Conservation (phyloP, 495 filamentous ascomycete species). For the Cercophora sp. region DNA sequence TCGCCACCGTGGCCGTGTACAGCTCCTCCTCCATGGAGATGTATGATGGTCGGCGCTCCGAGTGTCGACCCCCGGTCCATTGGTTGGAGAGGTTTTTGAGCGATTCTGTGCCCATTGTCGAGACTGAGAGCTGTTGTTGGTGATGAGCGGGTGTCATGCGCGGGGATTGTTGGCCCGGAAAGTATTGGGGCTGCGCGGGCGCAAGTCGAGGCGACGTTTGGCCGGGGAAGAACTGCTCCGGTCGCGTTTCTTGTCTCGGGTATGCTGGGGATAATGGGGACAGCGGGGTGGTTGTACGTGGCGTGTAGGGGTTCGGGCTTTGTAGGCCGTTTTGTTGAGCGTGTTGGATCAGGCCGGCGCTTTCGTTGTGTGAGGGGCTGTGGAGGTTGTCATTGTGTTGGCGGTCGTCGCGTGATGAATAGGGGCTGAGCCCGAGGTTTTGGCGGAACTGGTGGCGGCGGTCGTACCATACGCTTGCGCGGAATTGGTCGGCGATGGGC, state of each 20-base stretch:
- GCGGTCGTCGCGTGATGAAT: slow-evolving; percentile 32
- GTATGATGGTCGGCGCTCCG: background rate
- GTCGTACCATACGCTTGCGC: slow-evolving; percentile 27
- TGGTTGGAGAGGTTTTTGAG: background rate
- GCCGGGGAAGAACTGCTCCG: too few species aligned
- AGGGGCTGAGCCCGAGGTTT: slow-evolving; percentile 25
- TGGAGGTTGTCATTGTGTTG: slow-evolving; percentile 24
- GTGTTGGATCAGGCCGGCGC: slow-evolving; percentile 43
- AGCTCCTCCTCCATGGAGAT: slow-evolving; percentile 1
- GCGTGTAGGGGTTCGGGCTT: slow-evolving; percentile 24
- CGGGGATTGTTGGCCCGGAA: background rate
- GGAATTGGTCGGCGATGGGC: slow-evolving; percentile 42
- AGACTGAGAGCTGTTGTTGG: background rate
- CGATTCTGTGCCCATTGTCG: background rate
- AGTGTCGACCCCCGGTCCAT: background rate
- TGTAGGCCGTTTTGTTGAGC: slow-evolving; percentile 35
- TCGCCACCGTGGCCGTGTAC: background rate
- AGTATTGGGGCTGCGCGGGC: background rate
- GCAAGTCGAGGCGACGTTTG: background rate
- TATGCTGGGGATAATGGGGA: slow-evolving; percentile 15
- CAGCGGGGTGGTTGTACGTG: too few species aligned
- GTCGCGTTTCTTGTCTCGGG: background rate
- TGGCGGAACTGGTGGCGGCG: slow-evolving; percentile 11
- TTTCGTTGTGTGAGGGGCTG: slow-evolving; percentile 33
- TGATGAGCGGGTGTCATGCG: background rate